Evolutionary conservation across 202 grass and related monocot species (phyloP), one percentile per base, ranked within the genome.

Genomic region (Elaeis oleifera): DNA sequence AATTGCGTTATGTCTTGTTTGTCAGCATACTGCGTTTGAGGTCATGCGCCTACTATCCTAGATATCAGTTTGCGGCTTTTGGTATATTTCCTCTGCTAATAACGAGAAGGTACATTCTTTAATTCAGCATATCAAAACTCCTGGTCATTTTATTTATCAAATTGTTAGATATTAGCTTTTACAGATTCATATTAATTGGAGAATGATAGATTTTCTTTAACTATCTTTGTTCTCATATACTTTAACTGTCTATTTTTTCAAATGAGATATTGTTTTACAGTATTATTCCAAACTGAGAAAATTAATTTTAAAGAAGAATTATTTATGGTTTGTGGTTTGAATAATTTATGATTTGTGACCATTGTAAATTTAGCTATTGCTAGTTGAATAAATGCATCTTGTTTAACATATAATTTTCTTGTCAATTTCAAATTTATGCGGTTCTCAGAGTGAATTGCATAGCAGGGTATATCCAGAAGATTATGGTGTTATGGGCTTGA

Each of bases 51-150:
- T 91, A 97, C 65, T 58, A 79, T 74, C 74, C 87, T 48, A 74
- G 77, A 51, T 97, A 89, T 70, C 58, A 58, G 20, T 36, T 97
- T 78, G 87, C 87, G 72, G 81, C 81, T 66, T 97, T 97, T 78
- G 87, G 84, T 63, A 56, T 79, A 59, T 78, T 97, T 6, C 88
- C 92, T 44, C 81, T 97, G 77, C 55, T 97, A 55, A 81, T 81
- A 71, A 67, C 71, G 70, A 81, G 81, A 66, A 97, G 92, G 92
- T 91, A 80, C 1, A 11, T 49, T 59, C 18, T 18, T 39, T 39
- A 39, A 39, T 11, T 39, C 32, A 39, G 1, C 32, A 39, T 39
- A 29, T 29, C 5, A 29, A 29, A 75, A 75, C 64, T 70, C 21
- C 44, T 74, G 5, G 50, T 68, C 57, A 22, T 58, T 63, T 71